Percentiles rank a stretch among this genome's conserved stretches.
Evolutionary conservation across 1,139 yeast species (phyloP).

Genomic region (Yamadazyma spencermartinsiae): DNA sequence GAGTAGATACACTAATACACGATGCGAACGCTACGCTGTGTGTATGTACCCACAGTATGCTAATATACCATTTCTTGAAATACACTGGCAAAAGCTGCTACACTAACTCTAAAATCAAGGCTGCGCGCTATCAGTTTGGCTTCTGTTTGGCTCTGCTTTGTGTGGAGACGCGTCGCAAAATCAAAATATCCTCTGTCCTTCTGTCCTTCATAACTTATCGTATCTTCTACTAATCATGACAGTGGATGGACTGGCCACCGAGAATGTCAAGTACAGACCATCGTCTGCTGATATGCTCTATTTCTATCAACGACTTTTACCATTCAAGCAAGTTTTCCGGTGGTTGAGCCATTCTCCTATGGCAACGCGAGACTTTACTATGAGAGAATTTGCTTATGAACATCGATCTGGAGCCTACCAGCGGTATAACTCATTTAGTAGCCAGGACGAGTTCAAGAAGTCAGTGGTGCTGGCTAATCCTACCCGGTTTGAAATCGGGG

Average conservation of each 20-base stretch:
- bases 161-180: too few relatives aligned
- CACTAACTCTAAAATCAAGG: too few relatives aligned
- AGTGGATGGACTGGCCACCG: neutral
- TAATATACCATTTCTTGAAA: too few relatives aligned
- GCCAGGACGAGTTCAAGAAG: constrained; percentile 70
- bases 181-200: too few relatives aligned
- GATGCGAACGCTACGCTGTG: too few relatives aligned
- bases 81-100: too few relatives aligned
- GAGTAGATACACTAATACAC: too few relatives aligned
- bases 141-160: too few relatives aligned
- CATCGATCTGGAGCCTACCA: constrained; percentile 82
- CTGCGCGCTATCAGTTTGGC: too few relatives aligned
- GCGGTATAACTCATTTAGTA: constrained; percentile 77
- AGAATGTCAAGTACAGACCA: constrained; percentile 30
- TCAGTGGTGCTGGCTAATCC: constrained; percentile 77
- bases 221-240: too few relatives aligned
- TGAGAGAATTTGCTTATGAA: constrained; percentile 94
- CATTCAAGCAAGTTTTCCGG: constrained; percentile 71
- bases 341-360: constrained; percentile 89
- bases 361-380: constrained; percentile 69
- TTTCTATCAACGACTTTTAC: constrained; percentile 72
- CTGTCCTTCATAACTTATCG: too few relatives aligned
- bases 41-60: too few relatives aligned
- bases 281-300: constrained; percentile 69
- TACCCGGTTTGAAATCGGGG: constrained; percentile 92